Evolutionary conservation across 2,329 filamentous ascomycete species (phyloP).

Genomic region (Ascosphaera pollenicola): DNA sequence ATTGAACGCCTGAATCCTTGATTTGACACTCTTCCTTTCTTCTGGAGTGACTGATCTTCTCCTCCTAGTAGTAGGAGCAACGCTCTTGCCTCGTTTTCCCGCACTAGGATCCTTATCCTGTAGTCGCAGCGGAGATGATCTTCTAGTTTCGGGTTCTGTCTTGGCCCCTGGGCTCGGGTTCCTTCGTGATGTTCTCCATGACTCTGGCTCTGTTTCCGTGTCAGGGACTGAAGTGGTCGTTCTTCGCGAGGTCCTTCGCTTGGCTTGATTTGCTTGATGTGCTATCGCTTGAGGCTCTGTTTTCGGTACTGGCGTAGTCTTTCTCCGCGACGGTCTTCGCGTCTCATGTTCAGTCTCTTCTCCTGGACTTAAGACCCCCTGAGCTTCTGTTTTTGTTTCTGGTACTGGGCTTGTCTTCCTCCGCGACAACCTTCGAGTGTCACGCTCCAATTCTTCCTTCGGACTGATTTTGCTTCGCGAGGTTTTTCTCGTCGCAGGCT

Average conservation of each 20-base stretch:
- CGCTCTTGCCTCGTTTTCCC: background rate
- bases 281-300: too few relatives aligned
- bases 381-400: background rate
- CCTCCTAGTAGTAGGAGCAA: background rate
- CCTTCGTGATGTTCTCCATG: background rate
- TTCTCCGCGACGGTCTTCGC: background rate
- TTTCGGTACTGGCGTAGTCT: background rate
- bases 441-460: background rate
- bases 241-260: too few relatives aligned
- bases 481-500: background rate
- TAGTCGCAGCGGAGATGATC: background rate
- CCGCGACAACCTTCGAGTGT: background rate
- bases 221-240: too few relatives aligned
- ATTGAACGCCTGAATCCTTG: slow-evolving; percentile 1
- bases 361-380: background rate
- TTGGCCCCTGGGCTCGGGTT: background rate
- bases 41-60: background rate
- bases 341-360: background rate
- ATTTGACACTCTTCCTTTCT: background rate
- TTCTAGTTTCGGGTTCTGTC: background rate
- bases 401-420: background rate
- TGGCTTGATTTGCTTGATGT: too few relatives aligned
- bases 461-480: background rate
- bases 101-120: background rate
- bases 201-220: too few relatives aligned